Conservation (phyloP, 2,329 filamentous ascomycete species). For the Cladosporium velox region DNA sequence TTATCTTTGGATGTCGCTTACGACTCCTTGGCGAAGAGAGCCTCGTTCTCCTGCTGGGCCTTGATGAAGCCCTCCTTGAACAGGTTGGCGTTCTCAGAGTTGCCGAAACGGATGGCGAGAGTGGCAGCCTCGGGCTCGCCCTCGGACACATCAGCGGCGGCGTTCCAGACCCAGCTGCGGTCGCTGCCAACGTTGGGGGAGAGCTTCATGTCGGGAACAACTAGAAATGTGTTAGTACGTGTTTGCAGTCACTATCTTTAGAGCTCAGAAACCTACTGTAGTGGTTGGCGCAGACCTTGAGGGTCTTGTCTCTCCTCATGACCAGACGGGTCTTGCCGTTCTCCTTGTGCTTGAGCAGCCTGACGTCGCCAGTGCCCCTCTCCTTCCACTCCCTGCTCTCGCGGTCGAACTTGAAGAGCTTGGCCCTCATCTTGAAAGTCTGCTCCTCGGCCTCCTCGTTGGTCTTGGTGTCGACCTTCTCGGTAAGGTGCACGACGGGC, state of each 20-base stretch:
- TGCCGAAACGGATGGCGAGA: constrained; percentile 94
- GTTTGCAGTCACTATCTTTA: constrained; percentile 24
- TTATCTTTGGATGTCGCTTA: constrained; percentile 11
- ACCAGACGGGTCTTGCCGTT: constrained; percentile 96
- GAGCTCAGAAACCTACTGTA: constrained; percentile 69
- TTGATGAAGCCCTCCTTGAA: constrained; percentile 99
- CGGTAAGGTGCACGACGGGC: constrained; percentile 91
- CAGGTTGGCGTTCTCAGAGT: constrained; percentile 93
- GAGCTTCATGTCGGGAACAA: constrained; percentile 98
- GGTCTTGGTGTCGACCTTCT: constrained; percentile 96
- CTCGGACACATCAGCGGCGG: constrained; percentile 95
- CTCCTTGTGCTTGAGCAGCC: constrained; percentile 97
- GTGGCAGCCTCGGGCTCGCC: constrained; percentile 96
- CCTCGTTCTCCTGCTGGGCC: constrained; percentile 94
- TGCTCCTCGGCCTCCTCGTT: constrained; percentile 98
- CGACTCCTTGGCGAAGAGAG: constrained; percentile 61
- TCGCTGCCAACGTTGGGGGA: constrained; percentile 97
- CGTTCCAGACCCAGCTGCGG: constrained; percentile 99
- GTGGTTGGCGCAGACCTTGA: constrained; percentile 99
- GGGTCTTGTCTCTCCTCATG: constrained; percentile 98
- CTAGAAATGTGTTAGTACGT: constrained; percentile 49
- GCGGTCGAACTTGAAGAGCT: constrained; percentile 97
- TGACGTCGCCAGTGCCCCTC: constrained; percentile 93
- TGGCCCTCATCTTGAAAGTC: constrained; percentile 98
- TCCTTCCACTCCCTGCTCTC: constrained; percentile 98